phyloP scores from a whole-genome alignment of 148 eudicot species.

The Polygonum aviculare region DNA sequence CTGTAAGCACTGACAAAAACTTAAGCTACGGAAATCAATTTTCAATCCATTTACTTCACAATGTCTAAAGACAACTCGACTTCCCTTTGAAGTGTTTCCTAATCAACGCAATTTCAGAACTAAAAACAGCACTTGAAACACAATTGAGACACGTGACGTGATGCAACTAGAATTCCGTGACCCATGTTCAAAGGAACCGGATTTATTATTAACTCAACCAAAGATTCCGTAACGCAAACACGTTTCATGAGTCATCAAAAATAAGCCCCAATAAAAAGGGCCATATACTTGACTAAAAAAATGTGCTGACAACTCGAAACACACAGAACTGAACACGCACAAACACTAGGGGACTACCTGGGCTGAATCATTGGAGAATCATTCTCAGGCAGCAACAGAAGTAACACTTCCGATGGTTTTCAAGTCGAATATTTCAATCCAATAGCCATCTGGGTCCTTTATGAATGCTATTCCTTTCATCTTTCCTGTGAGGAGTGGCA shows the following conservation, averaged over 20 bases:
- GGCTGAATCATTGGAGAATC: background rate
- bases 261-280: background rate
- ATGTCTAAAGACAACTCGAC: too few relatives aligned
- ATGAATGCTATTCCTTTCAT: conserved; percentile 86
- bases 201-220: conserved; percentile 5
- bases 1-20: too few relatives aligned
- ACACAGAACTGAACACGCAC: background rate
- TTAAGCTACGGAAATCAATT: too few relatives aligned
- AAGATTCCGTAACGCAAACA: conserved; percentile 6
- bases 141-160: background rate
- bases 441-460: conserved; percentile 96
- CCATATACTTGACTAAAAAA: background rate
- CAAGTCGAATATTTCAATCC: conserved; percentile 89
- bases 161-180: conserved; percentile 1
- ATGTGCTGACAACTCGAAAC: background rate
- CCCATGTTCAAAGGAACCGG: background rate
- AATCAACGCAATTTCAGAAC: background rate
- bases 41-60: too few relatives aligned
- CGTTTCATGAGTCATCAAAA: background rate
- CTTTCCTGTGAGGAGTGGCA: conserved; percentile 43
- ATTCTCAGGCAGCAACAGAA: conserved; percentile 20
- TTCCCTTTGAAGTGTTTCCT: background rate
- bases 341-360: background rate
- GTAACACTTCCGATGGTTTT: conserved; percentile 34
- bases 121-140: background rate